Percentiles rank a stretch among this genome's conserved stretches.
phyloP scores from a whole-genome alignment of 352 stramenopile species.

The Pythium aphanidermatum region DNA sequence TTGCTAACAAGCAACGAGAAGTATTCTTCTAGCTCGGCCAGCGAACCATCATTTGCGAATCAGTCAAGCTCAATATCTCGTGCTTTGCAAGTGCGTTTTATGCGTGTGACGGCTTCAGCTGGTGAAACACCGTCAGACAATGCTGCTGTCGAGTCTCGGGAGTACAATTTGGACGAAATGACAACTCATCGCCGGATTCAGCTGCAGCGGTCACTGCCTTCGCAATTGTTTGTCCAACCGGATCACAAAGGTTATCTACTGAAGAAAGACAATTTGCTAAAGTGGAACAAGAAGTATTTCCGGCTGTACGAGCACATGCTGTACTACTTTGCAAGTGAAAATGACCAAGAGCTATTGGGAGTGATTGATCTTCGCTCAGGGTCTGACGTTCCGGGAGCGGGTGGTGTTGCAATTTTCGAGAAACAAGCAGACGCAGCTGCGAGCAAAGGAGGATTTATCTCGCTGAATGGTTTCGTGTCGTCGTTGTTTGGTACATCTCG shows the following conservation, averaged over 20 bases:
- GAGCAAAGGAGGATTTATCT: constrained; percentile 61
- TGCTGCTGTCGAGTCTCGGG: constrained; percentile 75
- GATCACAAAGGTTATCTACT: constrained; percentile 77
- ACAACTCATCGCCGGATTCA: constrained; percentile 68
- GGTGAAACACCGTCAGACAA: constrained; percentile 51
- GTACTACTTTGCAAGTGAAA: constrained; percentile 86
- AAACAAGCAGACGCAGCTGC: constrained; percentile 47
- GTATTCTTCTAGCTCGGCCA: constrained; percentile 40
- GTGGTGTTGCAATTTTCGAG: constrained; percentile 79
- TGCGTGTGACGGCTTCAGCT: constrained; percentile 79
- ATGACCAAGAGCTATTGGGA: constrained; percentile 75
- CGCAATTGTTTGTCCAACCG: constrained; percentile 68
- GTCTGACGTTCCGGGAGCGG: constrained; percentile 60
- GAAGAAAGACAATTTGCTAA: constrained; percentile 86
- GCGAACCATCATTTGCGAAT: constrained; percentile 62
- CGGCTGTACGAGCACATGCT: constrained; percentile 84
- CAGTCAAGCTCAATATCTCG: constrained; percentile 50
- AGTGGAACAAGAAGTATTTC: constrained; percentile 89
- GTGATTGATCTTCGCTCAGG: constrained; percentile 75
- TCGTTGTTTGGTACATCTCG: constrained; percentile 67
- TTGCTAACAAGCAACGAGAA: constrained; percentile 63
- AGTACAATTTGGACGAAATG: constrained; percentile 89
- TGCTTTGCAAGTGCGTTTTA: constrained; percentile 82
- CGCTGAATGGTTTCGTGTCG: constrained; percentile 72
- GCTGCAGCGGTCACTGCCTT: constrained; percentile 74